These are phyloP conservation scores for Pyrus hybrid DNA, from an alignment of 331 rosid genomes.

Conservation along the genomic window DNA sequence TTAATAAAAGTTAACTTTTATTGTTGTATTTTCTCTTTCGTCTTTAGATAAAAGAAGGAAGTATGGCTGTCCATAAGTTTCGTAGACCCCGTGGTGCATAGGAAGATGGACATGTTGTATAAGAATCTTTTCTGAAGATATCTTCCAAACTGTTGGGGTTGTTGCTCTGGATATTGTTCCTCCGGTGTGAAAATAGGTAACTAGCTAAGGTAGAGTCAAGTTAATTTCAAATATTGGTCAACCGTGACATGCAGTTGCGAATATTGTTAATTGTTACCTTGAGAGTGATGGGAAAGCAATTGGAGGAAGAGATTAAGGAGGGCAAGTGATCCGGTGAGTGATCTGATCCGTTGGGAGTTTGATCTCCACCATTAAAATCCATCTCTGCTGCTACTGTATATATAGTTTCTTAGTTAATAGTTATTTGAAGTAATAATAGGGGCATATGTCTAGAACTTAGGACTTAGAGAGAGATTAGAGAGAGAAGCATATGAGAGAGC, in stretches of 20 bases:
- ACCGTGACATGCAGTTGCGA: neutral
- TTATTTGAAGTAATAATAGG: no score
- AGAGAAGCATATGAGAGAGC: neutral
- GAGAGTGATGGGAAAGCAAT: conserved; percentile 55
- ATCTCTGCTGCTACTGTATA: conserved; percentile 14
- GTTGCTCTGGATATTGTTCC: no score
- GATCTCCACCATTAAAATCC: conserved; percentile 7
- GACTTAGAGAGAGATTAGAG: neutral
- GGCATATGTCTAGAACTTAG: no score
- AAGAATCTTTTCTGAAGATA: no score
- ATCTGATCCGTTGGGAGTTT: conserved; percentile 21
- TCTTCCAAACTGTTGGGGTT: no score
- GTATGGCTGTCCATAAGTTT: no score
- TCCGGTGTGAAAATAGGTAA: no score
- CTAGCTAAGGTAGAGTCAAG: neutral
- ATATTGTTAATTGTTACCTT: conserved; percentile 33
- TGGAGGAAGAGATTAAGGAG: conserved; percentile 27
- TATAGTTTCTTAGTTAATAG: neutral
- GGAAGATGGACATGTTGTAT: no score
- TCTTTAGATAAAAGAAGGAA: no score
- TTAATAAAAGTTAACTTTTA: no score
- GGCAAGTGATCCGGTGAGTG: conserved; percentile 21
- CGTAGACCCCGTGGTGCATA: no score
- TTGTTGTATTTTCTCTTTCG: no score
- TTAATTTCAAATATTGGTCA: neutral